A percentile compares a stretch with the other conserved stretches of the same genome.
Conservation (phyloP, 805 yeast species). For the Pichia membranifaciens region DNA sequence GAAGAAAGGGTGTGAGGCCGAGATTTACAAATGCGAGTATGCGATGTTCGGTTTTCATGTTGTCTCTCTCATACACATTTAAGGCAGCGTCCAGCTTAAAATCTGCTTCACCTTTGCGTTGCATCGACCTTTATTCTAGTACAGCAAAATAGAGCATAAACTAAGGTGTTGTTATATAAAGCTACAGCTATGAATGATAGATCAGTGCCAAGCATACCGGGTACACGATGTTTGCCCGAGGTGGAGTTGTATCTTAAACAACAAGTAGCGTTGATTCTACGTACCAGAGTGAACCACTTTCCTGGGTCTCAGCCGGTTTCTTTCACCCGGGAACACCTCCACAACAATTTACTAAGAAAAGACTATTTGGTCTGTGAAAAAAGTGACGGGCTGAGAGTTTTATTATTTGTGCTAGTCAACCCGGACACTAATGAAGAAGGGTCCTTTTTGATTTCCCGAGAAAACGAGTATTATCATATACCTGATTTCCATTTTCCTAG, state of each 20-base stretch:
- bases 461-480: constrained; percentile 76
- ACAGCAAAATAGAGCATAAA: too few species aligned
- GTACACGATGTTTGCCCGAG: constrained; percentile 66
- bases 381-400: constrained; percentile 85
- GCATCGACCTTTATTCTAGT: too few species aligned
- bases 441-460: constrained; percentile 82
- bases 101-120: too few species aligned
- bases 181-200: constrained; percentile 26
- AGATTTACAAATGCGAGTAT: too few species aligned
- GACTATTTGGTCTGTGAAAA: constrained; percentile 96
- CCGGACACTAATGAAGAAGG: constrained; percentile 77
- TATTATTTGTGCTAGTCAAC: constrained; percentile 57
- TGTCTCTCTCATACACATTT: background rate
- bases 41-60: constrained; percentile 1
- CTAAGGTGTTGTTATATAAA: too few species aligned
- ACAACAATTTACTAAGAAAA: constrained; percentile 50
- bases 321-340: constrained; percentile 68
- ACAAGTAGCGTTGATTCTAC: constrained; percentile 59
- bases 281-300: constrained; percentile 51
- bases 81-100: constrained; percentile 4
- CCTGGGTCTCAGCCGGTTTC: constrained; percentile 97
- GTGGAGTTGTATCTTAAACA: constrained; percentile 62
- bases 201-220: constrained; percentile 82
- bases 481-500: constrained; percentile 82
- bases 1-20: too few species aligned